Percentiles rank a stretch among this genome's conserved stretches.
Evolutionary conservation across 2,329 filamentous ascomycete species (phyloP).

Genomic region (Trichoderma sp.): DNA sequence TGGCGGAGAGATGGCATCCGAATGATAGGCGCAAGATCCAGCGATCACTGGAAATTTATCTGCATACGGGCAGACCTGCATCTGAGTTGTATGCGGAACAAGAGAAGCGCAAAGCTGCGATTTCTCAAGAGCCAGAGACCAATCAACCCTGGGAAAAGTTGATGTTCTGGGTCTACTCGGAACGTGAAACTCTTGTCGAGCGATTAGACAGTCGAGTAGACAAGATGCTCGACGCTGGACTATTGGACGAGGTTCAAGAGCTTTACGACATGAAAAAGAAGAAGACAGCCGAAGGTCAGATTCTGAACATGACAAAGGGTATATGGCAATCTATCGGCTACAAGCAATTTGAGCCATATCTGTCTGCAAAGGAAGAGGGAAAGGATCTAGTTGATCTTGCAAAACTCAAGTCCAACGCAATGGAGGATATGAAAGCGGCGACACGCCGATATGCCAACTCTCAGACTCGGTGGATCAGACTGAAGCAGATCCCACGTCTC

Average conservation of each 20-base stretch:
- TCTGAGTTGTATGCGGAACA: conserved; percentile 89
- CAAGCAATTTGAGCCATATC: conserved; percentile 82
- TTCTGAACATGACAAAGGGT: conserved; percentile 74
- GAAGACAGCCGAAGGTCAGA: conserved; percentile 48
- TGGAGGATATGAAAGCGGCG: conserved; percentile 78
- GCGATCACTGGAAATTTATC: conserved; percentile 86
- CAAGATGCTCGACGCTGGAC: conserved; percentile 71
- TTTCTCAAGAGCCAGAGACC: conserved; percentile 33
- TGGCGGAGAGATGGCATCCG: conserved; percentile 92
- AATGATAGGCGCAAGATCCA: conserved; percentile 89
- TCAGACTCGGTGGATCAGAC: conserved; percentile 84
- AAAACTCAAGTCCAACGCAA: conserved; percentile 58
- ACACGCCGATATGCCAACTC: conserved; percentile 87
- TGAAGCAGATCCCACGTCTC: conserved; percentile 75
- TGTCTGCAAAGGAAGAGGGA: conserved; percentile 51
- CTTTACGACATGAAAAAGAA: conserved; percentile 49
- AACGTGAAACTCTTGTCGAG: conserved; percentile 66
- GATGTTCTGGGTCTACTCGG: conserved; percentile 85
- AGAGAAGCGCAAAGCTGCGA: conserved; percentile 45
- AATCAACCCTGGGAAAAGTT: conserved; percentile 58
- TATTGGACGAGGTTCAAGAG: conserved; percentile 54
- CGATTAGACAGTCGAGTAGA: conserved; percentile 79
- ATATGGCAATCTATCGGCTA: conserved; percentile 98
- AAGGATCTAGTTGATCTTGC: conserved; percentile 49
- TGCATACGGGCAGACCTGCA: conserved; percentile 78